These are phyloP conservation scores for Penicillium nucicola DNA, from an alignment of 495 filamentous ascomycete species.

Conservation along the genomic window DNA sequence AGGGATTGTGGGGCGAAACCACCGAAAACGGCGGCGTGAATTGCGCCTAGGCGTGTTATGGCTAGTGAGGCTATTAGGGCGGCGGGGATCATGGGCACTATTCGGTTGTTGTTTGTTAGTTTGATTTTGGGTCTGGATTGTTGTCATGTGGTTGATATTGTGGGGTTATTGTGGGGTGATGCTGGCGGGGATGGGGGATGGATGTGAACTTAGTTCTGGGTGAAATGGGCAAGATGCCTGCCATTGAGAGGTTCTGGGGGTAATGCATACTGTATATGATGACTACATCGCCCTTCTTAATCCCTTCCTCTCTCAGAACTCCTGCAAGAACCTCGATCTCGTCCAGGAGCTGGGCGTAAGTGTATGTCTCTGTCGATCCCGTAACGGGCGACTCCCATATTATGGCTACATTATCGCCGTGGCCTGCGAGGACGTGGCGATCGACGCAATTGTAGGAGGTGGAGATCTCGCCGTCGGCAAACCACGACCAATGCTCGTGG, in stretches of 20 bases:
- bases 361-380: slow-evolving; percentile 64
- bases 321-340: slow-evolving; percentile 84
- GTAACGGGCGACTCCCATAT: slow-evolving; percentile 88
- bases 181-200: too few relatives aligned
- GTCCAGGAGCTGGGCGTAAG: slow-evolving; percentile 71
- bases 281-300: slow-evolving; percentile 85
- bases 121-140: too few relatives aligned
- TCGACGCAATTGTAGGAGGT: slow-evolving; percentile 90
- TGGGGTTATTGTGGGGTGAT: not conserved
- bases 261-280: slow-evolving; percentile 77
- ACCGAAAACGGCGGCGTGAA: slow-evolving; percentile 90
- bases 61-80: slow-evolving; percentile 83
- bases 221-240: too few relatives aligned
- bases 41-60: slow-evolving; percentile 75
- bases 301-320: slow-evolving; percentile 78
- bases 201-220: too few relatives aligned
- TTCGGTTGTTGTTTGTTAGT: not conserved
- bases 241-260: not conserved
- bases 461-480: slow-evolving; percentile 83
- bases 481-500: slow-evolving; percentile 78
- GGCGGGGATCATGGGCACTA: slow-evolving; percentile 95
- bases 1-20: slow-evolving; percentile 80
- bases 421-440: slow-evolving; percentile 73
- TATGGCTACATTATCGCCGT: slow-evolving; percentile 71
- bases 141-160: too few relatives aligned